These are phyloP conservation scores for Hymenoscyphus fraxineus DNA, from an alignment of 2,329 filamentous ascomycete genomes.

Conservation along the genomic window DNA sequence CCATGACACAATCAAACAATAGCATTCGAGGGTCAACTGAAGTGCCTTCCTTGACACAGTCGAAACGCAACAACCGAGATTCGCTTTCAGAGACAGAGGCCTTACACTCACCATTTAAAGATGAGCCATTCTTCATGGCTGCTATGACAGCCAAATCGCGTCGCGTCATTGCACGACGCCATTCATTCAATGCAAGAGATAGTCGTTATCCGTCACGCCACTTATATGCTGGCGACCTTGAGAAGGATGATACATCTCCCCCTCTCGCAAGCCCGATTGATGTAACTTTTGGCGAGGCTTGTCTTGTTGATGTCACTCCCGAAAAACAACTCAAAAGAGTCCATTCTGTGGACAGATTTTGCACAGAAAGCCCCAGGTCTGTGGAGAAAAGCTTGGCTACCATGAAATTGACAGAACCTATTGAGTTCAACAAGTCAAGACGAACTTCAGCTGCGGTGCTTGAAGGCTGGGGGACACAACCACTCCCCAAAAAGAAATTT, in stretches of 20 bases:
- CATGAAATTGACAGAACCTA: too few species aligned
- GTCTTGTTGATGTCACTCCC: constrained; percentile 27
- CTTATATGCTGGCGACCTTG: constrained; percentile 17
- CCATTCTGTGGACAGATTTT: constrained; percentile 23
- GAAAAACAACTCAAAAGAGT: constrained; percentile 17
- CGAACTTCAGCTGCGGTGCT: constrained; percentile 4
- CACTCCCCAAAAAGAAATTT: constrained; percentile 30
- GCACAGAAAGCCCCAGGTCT: constrained; percentile 12
- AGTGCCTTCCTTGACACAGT: background rate
- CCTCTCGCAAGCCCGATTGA: constrained; percentile 16
- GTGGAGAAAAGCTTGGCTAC: background rate
- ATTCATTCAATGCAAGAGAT: constrained; percentile 4
- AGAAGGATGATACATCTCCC: constrained; percentile 18
- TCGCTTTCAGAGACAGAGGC: background rate
- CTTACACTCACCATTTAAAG: background rate
- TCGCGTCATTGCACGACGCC: constrained; percentile 4
- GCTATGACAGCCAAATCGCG: constrained; percentile 20
- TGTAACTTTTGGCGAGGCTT: constrained; percentile 32
- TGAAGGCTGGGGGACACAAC: constrained; percentile 16
- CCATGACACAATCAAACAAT: background rate
- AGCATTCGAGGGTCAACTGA: background rate
- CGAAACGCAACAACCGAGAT: background rate
- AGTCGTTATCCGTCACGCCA: constrained; percentile 7
- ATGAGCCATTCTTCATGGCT: constrained; percentile 14
- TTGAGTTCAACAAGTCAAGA: constrained; percentile 13